Evolutionary conservation across 352 stramenopile species (phyloP), one percentile per base, ranked within the genome.

Genomic region (Pythium oligandrum): DNA sequence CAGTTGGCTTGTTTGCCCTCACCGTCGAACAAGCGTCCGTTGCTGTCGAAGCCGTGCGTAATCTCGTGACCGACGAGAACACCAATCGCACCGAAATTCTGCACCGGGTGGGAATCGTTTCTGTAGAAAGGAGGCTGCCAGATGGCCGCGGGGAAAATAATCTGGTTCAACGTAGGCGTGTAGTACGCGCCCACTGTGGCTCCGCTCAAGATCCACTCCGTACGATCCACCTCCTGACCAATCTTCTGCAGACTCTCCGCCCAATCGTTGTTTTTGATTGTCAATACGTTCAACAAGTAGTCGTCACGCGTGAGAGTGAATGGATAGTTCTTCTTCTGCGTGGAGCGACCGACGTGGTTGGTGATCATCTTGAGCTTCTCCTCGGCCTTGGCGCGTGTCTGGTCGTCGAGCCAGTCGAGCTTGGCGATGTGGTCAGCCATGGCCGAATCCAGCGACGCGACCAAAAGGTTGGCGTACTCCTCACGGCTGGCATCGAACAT

Each of bases 21-120:
- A 30, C 62, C 85, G 46, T 92, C 75, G 47, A 83, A 96, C 43
- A 96, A 86, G 5, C 79, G 71, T 36, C 92, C 93, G 57, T 91
- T 83, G 53, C 93, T 87, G 63, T 98, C 93, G 55, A 97, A 98
- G 1, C 90, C 93, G 54, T 98, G 93, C 5, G 86, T 96, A 61
- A 98, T 94, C 68, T 98, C 93, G 62, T 98, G 93, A 0, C 89
- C 93, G 4, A 96, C 87, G n/a, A 98, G 78, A 11, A 88, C 79
- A 31, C 90, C 89, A 56, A 98, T 93, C 0, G 81, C 73, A 6
- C 91, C 91, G 61, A 93, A 98, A 52, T 97, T 96, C 30, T 92
- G 81, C 11, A 87, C 85, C 44, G 86, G 69, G 53, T 91, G 68
- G 5, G 63, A 72, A n/a, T 77, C 64, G 38, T 63, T 65, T 31